Evolutionary conservation across 2,329 filamentous ascomycete species (phyloP).

Genomic region (Metarhizium robertsii): DNA sequence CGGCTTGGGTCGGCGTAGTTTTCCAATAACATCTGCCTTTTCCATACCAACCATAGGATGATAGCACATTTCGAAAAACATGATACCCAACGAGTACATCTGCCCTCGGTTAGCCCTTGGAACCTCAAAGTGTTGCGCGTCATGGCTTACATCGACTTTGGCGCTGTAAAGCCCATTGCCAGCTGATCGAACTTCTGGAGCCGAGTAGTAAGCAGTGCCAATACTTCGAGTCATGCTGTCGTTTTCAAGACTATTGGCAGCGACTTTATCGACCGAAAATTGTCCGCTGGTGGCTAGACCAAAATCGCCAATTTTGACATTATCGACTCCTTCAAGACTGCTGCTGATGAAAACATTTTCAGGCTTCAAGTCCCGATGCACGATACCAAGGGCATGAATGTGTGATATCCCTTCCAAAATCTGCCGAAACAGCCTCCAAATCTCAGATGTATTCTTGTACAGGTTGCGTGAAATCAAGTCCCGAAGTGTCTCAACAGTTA

Average conservation of each 20-base stretch:
- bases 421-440: constrained; percentile 87
- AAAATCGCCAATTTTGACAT: constrained; percentile 95
- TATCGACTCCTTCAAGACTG: constrained; percentile 63
- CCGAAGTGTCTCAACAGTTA: constrained; percentile 54
- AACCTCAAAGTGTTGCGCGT: background rate
- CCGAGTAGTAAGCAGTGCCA: constrained; percentile 82
- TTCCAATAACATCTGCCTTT: constrained; percentile 53
- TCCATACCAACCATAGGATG: constrained; percentile 57
- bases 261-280: constrained; percentile 50
- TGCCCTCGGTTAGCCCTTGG: constrained; percentile 16
- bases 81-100: constrained; percentile 96
- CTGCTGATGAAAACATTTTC: constrained; percentile 88
- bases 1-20: constrained; percentile 59
- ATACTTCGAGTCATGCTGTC: constrained; percentile 63
- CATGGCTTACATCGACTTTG: constrained; percentile 70
- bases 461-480: constrained; percentile 75
- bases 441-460: constrained; percentile 63
- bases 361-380: constrained; percentile 92
- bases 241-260: constrained; percentile 31
- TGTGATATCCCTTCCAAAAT: constrained; percentile 83
- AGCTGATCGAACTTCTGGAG: constrained; percentile 76
- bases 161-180: constrained; percentile 73
- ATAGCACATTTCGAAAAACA: constrained; percentile 97
- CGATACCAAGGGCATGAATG: constrained; percentile 84
- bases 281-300: constrained; percentile 87